These are phyloP conservation scores for Triglochin maritima DNA, from an alignment of 106 monocot species.

Conservation along the genomic window DNA sequence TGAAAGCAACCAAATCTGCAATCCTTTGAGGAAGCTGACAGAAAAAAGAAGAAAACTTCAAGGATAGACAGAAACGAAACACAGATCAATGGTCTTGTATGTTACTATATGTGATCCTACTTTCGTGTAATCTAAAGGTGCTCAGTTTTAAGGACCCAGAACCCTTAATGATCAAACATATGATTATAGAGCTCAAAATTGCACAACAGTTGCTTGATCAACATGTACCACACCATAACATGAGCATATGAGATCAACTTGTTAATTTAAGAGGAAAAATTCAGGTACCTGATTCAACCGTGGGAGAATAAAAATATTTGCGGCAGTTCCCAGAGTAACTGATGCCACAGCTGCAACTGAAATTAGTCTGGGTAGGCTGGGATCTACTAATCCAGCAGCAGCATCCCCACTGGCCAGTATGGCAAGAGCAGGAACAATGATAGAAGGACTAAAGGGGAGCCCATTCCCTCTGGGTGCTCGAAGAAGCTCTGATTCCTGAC, in stretches of 20 bases:
- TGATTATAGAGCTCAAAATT: too few relatives aligned
- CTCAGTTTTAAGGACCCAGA: too few relatives aligned
- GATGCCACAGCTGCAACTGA: constrained; percentile 54
- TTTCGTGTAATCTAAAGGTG: too few relatives aligned
- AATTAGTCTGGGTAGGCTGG: constrained; percentile 51
- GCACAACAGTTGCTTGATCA: too few relatives aligned
- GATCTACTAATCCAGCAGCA: constrained; percentile 64
- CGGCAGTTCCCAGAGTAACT: constrained; percentile 44
- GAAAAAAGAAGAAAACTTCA: neutral
- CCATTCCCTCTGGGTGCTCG: constrained; percentile 46
- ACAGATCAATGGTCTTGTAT: neutral
- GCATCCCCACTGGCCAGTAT: constrained; percentile 80
- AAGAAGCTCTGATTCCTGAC: constrained; percentile 58
- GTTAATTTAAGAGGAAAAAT: too few relatives aligned
- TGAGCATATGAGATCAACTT: too few relatives aligned
- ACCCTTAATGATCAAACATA: too few relatives aligned
- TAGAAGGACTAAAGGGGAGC: constrained; percentile 44
- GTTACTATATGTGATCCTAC: too few relatives aligned
- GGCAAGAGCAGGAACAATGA: constrained; percentile 59
- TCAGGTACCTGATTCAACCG: constrained; percentile 59
- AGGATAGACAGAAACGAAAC: neutral
- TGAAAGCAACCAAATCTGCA: constrained; percentile 68
- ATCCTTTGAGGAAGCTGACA: constrained; percentile 74
- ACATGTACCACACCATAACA: too few relatives aligned
- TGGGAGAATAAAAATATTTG: constrained; percentile 60